These are phyloP conservation scores for Hapsidospora chrysogenum DNA, from an alignment of 495 filamentous ascomycete species.

Conservation along the genomic window DNA sequence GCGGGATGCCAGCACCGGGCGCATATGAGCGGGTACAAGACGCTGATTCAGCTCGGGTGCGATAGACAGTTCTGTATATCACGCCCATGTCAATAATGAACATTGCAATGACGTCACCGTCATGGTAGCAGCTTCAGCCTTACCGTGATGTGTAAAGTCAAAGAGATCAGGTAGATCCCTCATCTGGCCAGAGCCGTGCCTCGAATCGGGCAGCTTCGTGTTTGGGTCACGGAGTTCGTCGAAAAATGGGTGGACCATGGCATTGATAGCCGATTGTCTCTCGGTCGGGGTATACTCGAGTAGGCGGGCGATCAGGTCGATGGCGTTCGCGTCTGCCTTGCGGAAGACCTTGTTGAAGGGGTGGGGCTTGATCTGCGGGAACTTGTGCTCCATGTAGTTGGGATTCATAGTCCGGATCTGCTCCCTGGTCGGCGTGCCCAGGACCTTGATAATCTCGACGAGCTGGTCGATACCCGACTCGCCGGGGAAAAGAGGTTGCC, in stretches of 20 bases:
- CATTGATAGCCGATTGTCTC: slow-evolving; percentile 82
- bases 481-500: slow-evolving; percentile 96
- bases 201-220: slow-evolving; percentile 83
- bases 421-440: slow-evolving; percentile 93
- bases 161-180: slow-evolving; percentile 79
- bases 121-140: slow-evolving; percentile 16
- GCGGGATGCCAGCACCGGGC: slow-evolving; percentile 49
- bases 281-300: slow-evolving; percentile 96
- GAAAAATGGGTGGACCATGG: slow-evolving; percentile 98
- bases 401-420: slow-evolving; percentile 99
- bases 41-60: slow-evolving; percentile 69
- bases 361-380: slow-evolving; percentile 98
- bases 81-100: slow-evolving; percentile 8
- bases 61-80: slow-evolving; percentile 77
- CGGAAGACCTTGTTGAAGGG: slow-evolving; percentile 99
- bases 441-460: slow-evolving; percentile 98
- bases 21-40: slow-evolving; percentile 73
- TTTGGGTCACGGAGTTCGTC: slow-evolving; percentile 83
- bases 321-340: slow-evolving; percentile 78
- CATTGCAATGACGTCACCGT: neutral
- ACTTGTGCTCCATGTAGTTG: slow-evolving; percentile 99
- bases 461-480: slow-evolving; percentile 98
- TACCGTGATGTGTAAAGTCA: slow-evolving; percentile 89
- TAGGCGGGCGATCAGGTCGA: slow-evolving; percentile 84
- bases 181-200: slow-evolving; percentile 56